Conservation (phyloP, 1,139 yeast genomes). For the Waltiozyma sp. region DNA sequence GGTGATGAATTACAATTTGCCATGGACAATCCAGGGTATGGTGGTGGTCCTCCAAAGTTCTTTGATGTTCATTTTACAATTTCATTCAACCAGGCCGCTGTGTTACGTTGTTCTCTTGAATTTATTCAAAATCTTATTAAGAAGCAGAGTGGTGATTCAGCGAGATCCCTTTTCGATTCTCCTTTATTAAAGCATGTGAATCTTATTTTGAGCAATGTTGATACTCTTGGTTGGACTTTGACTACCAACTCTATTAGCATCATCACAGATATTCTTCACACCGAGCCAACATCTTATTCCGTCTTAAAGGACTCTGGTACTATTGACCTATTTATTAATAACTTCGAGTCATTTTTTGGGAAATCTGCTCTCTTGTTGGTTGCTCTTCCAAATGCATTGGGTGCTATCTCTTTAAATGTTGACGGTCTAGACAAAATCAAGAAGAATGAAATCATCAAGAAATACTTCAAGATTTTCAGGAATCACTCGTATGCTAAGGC, state of each 20-base stretch:
- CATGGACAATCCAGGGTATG: constrained; percentile 41
- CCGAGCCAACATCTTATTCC: constrained; percentile 84
- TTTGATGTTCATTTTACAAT: constrained; percentile 47
- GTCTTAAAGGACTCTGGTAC: constrained; percentile 73
- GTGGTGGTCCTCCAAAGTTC: constrained; percentile 42
- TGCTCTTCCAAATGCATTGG: constrained; percentile 66
- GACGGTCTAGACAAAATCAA: constrained; percentile 56
- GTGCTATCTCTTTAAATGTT: constrained; percentile 72
- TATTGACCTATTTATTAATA: constrained; percentile 51
- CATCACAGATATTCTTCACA: constrained; percentile 66
- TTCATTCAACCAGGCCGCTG: constrained; percentile 55
- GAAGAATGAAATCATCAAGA: constrained; percentile 33
- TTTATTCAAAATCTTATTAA: constrained; percentile 56
- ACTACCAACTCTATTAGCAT: constrained; percentile 56
- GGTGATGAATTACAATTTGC: constrained; percentile 62
- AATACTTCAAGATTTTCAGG: constrained; percentile 42
- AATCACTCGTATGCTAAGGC: constrained; percentile 38
- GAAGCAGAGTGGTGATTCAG: constrained; percentile 71
- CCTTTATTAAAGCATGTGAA: constrained; percentile 56
- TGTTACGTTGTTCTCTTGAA: constrained; percentile 43
- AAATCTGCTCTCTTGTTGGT: constrained; percentile 50
- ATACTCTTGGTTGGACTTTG: constrained; percentile 60
- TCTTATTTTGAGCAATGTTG: constrained; percentile 45
- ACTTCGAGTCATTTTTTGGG: constrained; percentile 39
- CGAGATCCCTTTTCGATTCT: constrained; percentile 79